phyloP scores from a whole-genome alignment of 1,139 yeast species.

The Scheffersomyces parashehatae region DNA sequence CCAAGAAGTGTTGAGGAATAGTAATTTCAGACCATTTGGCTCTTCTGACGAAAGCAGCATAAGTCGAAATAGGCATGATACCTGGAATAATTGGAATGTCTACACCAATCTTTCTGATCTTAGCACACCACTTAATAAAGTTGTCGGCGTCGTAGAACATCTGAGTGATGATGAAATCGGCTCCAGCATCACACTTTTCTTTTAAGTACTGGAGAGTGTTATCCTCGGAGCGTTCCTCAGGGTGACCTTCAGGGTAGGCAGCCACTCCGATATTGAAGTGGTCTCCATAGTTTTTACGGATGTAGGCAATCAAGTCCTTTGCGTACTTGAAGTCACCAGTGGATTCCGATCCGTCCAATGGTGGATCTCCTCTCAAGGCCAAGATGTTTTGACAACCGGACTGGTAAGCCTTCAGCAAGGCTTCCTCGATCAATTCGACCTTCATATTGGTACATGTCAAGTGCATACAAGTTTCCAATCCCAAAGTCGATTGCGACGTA shows the following conservation, averaged over 20 bases:
- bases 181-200: constrained; percentile 91
- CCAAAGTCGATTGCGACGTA: constrained; percentile 89
- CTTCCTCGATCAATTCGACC: constrained; percentile 75
- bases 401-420: constrained; percentile 78
- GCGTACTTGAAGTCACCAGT: constrained; percentile 79
- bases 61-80: constrained; percentile 96
- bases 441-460: constrained; percentile 97
- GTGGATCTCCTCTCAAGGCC: constrained; percentile 83
- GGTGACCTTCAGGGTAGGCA: constrained; percentile 77
- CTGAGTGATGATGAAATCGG: constrained; percentile 89
- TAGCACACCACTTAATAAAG: constrained; percentile 78
- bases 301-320: constrained; percentile 58
- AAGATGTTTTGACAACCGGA: constrained; percentile 95
- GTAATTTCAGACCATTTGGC: constrained; percentile 90
- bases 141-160: constrained; percentile 87
- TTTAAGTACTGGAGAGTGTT: constrained; percentile 66
- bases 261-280: constrained; percentile 76
- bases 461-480: constrained; percentile 97
- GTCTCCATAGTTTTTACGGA: constrained; percentile 55
- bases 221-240: constrained; percentile 71
- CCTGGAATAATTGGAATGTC: constrained; percentile 92
- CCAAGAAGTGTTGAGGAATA: constrained; percentile 74
- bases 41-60: constrained; percentile 87
- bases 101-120: constrained; percentile 74
- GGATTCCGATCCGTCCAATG: constrained; percentile 60